Evolutionary conservation across 345 rosid species (phyloP), one percentile per base, ranked within the genome.

Genomic region (Arabidopsis arenosa): DNA sequence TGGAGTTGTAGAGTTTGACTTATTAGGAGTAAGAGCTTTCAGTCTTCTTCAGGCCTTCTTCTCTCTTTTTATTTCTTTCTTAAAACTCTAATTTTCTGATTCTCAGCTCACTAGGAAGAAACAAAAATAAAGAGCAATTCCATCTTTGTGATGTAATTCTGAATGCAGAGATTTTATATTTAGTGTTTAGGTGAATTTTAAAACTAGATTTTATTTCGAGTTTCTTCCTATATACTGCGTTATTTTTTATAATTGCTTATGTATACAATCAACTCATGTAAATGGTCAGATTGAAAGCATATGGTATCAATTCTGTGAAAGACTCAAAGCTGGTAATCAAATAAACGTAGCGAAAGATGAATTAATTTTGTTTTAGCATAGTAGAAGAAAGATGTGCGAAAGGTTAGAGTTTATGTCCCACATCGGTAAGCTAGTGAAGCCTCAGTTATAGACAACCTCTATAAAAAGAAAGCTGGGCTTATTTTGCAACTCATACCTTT

Each of bases 121-220:
- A 60, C 48, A 40, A 61, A 59, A 75, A 68, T 40, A 75, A 72
- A 43, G 74, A 43, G 49, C 44, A 47, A 56, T 67, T 39, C 66
- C 66, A 40, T 61, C 53, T 68, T 58, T 23, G 52, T 51, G 66
- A 57, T 47, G 32, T 73, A 73, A 73, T 35, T 41, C 62, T 52
- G 37, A 60, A 40, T 41, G 63, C 55, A 57, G 52, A 57, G 52
- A 47, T 66, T 57, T 6, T 64, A 40, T 48, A 47, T 55, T 47
- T 57, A 55, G 35, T 43, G 45, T 73, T 39, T 18, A 54, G 49
- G 57, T 63, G 15, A 14, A 21, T 52, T 2, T 7, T 40, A 17
- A 23, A 45, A 32, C 26, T 55, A 18, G 2, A 28, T 49, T 10
- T 12, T 8, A 33, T 45, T 43, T 57, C 17, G n/a, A 26, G 26